Conservation (phyloP, 2,329 filamentous ascomycete genomes). For the Tolypocladium album region DNA sequence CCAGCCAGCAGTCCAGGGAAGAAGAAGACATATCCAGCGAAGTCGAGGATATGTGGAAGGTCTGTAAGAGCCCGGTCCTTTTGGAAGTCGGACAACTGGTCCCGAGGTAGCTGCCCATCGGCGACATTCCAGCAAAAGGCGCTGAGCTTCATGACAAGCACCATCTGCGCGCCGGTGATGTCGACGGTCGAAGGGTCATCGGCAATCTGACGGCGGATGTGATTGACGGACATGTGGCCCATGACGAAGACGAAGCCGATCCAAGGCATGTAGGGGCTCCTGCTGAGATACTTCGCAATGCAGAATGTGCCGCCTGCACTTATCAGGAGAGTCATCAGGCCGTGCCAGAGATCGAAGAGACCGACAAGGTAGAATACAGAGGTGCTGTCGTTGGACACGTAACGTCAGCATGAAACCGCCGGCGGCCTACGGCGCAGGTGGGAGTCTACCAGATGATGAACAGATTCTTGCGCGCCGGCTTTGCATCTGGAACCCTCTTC, state of each 20-base stretch:
- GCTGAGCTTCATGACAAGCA: conserved; percentile 92
- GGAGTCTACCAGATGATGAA: conserved; percentile 63
- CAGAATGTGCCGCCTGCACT: conserved; percentile 71
- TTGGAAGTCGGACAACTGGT: conserved; percentile 77
- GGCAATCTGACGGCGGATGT: conserved; percentile 68
- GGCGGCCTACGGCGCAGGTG: neutral
- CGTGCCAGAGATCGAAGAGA: conserved; percentile 85
- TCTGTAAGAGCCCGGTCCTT: conserved; percentile 67
- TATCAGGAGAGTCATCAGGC: conserved; percentile 67
- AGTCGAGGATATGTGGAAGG: conserved; percentile 71
- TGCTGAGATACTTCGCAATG: conserved; percentile 70
- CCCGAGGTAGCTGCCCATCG: conserved; percentile 71
- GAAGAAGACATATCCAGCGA: conserved; percentile 83
- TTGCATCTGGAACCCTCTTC: conserved; percentile 79
- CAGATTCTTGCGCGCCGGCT: conserved; percentile 75
- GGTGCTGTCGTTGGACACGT: conserved; percentile 35
- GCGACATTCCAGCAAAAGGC: conserved; percentile 98
- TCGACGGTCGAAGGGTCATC: conserved; percentile 61
- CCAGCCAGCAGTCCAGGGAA: conserved; percentile 86
- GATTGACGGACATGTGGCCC: conserved; percentile 87
- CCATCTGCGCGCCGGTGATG: conserved; percentile 95
- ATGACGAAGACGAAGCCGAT: conserved; percentile 88
- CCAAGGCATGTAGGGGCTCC: conserved; percentile 94
- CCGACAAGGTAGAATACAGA: conserved; percentile 88
- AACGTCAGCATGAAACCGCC: neutral